A percentile compares a stretch with the other conserved stretches of the same genome.
phyloP scores from a whole-genome alignment of 495 filamentous ascomycete genomes.

The Poronia punctata region DNA sequence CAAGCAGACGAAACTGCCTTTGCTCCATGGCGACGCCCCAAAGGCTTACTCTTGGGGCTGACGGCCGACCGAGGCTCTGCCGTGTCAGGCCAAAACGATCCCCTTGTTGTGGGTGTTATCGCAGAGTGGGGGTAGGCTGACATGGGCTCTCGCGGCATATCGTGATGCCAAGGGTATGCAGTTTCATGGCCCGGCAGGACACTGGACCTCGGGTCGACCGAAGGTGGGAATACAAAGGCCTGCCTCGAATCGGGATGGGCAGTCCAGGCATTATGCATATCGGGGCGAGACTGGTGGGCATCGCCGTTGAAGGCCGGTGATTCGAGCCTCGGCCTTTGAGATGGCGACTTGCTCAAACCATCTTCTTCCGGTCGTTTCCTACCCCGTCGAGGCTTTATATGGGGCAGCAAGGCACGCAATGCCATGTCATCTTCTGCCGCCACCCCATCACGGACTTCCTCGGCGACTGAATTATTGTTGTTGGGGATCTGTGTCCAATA shows the following conservation, averaged over 20 bases:
- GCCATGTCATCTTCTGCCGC: conserved; percentile 88
- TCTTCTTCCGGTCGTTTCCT: conserved; percentile 75
- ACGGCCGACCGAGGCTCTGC: conserved; percentile 64
- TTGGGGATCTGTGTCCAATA: conserved; percentile 83
- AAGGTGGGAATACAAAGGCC: conserved; percentile 28
- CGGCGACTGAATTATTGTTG: conserved; percentile 49
- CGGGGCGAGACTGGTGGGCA: conserved; percentile 32
- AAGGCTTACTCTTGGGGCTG: conserved; percentile 52
- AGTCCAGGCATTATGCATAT: conserved; percentile 37
- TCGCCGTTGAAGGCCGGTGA: conserved; percentile 58
- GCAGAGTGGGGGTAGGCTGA: conserved; percentile 74
- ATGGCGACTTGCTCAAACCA: conserved; percentile 47
- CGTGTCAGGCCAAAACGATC: conserved; percentile 40
- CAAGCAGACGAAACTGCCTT: conserved; percentile 90
- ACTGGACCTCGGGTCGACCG: conserved; percentile 25
- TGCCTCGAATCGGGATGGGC: conserved; percentile 42
- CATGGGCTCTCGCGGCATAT: conserved; percentile 48
- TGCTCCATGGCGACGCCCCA: conserved; percentile 72
- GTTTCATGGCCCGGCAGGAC: conserved; percentile 16
- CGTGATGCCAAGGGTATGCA: conserved; percentile 31
- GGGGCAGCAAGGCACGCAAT: conserved; percentile 78
- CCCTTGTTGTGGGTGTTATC: conserved; percentile 53
- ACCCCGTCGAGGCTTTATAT: conserved; percentile 84
- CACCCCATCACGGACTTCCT: conserved; percentile 76
- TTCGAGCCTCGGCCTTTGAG: conserved; percentile 59